A percentile compares a stretch with the other conserved stretches of the same genome.
These are phyloP conservation scores for Candida gigantensis DNA, from an alignment of 1,139 yeast species.

Conservation along the genomic window DNA sequence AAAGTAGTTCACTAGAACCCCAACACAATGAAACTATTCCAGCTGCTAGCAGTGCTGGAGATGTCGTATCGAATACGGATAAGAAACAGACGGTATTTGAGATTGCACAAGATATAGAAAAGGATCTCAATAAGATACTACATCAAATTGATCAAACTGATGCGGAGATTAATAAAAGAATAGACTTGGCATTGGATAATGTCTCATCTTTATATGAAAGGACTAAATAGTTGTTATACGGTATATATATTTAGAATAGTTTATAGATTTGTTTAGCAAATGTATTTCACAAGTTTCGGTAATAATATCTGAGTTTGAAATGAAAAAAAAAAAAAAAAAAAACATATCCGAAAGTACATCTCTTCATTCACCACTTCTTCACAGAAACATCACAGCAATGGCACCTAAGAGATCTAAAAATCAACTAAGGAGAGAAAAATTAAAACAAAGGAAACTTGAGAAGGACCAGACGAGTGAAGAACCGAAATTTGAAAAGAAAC, in stretches of 20 bases:
- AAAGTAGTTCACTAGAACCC: neutral
- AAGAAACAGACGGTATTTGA: constrained; percentile 48
- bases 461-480: constrained; percentile 1
- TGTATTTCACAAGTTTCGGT: neutral
- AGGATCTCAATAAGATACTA: constrained; percentile 35
- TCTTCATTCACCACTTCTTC: neutral
- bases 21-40: constrained; percentile 1
- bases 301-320: neutral
- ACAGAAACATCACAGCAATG: constrained; percentile 15
- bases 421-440: constrained; percentile 64
- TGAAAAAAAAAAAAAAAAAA: neutral
- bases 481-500: neutral
- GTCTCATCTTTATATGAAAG: constrained; percentile 14
- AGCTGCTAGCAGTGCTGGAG: constrained; percentile 9
- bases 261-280: no score
- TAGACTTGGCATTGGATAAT: constrained; percentile 26
- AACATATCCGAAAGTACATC: neutral
- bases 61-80: constrained; percentile 1
- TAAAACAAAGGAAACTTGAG: constrained; percentile 47
- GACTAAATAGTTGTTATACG: neutral
- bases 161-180: constrained; percentile 27
- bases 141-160: constrained; percentile 29
- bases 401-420: constrained; percentile 49
- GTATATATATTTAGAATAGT: neutral
- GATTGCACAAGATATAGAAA: constrained; percentile 51